Evolutionary conservation across 2,329 filamentous ascomycete species (phyloP).

Genomic region (Metarhizium brunneum): DNA sequence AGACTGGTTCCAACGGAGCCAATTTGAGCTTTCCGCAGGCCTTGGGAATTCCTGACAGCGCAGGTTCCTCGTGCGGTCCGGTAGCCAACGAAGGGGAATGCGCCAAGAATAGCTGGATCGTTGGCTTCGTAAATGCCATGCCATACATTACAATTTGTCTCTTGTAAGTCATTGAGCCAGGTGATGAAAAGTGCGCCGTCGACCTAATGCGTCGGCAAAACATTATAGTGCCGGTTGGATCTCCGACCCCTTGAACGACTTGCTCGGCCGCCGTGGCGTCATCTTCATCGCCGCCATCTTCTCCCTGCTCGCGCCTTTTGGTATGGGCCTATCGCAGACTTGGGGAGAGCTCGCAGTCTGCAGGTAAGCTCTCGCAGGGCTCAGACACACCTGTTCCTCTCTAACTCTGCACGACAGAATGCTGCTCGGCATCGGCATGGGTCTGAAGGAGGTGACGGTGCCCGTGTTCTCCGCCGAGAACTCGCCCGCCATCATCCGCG

Average conservation of each 20-base stretch:
- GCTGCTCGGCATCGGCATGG: constrained; percentile 53
- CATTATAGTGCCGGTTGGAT: constrained; percentile 44
- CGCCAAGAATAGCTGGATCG: constrained; percentile 45
- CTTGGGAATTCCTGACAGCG: constrained; percentile 31
- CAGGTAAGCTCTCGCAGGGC: constrained; percentile 8
- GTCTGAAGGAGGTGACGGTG: constrained; percentile 38
- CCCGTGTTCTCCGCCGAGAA: constrained; percentile 46
- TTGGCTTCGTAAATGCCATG: constrained; percentile 49
- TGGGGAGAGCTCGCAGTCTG: constrained; percentile 50
- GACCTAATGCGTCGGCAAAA: background rate
- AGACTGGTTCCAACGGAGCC: constrained; percentile 38
- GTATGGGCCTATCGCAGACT: constrained; percentile 46
- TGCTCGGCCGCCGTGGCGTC: constrained; percentile 50
- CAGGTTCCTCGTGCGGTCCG: constrained; percentile 20
- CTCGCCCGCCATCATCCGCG: constrained; percentile 41
- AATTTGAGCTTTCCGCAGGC: constrained; percentile 35
- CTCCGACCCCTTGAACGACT: constrained; percentile 51
- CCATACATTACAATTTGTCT: constrained; percentile 31
- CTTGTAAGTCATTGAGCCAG: constrained; percentile 24
- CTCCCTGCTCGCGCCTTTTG: constrained; percentile 51
- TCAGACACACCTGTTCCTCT: background rate
- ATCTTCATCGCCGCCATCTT: constrained; percentile 57
- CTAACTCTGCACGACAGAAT: constrained; percentile 18
- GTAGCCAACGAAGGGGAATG: constrained; percentile 27
- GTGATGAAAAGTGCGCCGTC: too few species aligned